These are phyloP conservation scores for Ustilago xerochloae DNA, from an alignment of 1,284 basidiomycete genomes.

Conservation along the genomic window DNA sequence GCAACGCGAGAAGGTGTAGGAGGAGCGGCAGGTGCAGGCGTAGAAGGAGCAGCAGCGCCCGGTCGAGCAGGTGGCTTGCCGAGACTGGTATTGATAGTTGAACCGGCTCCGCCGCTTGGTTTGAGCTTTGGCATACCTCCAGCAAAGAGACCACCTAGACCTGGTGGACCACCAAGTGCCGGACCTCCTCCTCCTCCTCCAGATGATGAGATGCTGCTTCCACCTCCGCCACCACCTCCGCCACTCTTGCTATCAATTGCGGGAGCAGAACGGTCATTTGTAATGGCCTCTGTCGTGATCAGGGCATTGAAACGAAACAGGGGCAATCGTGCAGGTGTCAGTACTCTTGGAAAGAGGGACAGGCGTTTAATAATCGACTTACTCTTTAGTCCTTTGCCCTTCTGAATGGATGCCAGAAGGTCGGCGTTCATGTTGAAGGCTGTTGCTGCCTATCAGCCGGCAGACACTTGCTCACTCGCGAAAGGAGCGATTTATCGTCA, in stretches of 20 bases:
- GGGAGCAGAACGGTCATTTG: slow-evolving; percentile 85
- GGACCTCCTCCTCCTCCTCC: slow-evolving; percentile 65
- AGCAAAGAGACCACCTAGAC: slow-evolving; percentile 85
- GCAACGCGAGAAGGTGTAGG: slow-evolving; percentile 5
- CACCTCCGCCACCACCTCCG: slow-evolving; percentile 52
- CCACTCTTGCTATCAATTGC: slow-evolving; percentile 70
- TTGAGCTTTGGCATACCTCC: slow-evolving; percentile 90
- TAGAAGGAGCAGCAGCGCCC: slow-evolving; percentile 22
- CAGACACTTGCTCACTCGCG: not conserved
- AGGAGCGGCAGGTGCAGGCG: slow-evolving; percentile 24
- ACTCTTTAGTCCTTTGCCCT: slow-evolving; percentile 52
- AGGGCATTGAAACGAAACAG: not conserved
- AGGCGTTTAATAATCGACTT: not conserved
- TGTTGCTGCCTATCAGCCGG: not conserved
- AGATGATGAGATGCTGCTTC: slow-evolving; percentile 66
- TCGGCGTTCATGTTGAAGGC: slow-evolving; percentile 40
- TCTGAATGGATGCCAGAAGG: slow-evolving; percentile 39
- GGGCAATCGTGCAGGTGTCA: not conserved
- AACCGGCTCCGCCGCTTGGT: slow-evolving; percentile 44
- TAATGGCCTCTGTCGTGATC: slow-evolving; percentile 73
- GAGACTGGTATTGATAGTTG: slow-evolving; percentile 36
- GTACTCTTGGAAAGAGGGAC: not conserved
- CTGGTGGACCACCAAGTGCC: slow-evolving; percentile 71
- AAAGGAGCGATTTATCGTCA: not conserved
- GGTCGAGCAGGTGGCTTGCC: slow-evolving; percentile 42